Evolutionary conservation across 768 basidiomycete genomes (phyloP).

Genomic region (Omphalotus guepiniiformis): DNA sequence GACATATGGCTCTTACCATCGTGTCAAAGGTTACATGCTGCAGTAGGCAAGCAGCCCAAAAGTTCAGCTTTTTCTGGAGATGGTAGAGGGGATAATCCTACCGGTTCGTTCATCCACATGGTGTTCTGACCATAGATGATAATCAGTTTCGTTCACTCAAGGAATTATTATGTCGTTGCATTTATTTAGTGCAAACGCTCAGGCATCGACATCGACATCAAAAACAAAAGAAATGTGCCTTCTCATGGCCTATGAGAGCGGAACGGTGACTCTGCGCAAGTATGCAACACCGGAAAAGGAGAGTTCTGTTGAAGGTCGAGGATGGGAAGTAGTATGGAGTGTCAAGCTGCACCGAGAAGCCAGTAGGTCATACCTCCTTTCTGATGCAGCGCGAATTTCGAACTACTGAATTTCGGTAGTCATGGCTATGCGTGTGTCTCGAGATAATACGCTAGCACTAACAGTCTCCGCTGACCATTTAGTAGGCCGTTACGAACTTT

Average conservation of each 20-base stretch:
- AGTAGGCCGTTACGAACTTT: constrained; percentile 58
- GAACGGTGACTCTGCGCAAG: constrained; percentile 68
- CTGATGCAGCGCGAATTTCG: not conserved
- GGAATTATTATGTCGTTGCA: constrained; percentile 91
- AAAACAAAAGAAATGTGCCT: constrained; percentile 47
- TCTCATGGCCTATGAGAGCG: constrained; percentile 81
- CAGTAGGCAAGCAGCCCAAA: constrained; percentile 60
- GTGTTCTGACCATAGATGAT: not conserved
- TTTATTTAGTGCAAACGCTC: constrained; percentile 37
- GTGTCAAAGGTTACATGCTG: constrained; percentile 71
- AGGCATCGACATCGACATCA: constrained; percentile 26
- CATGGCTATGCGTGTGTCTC: constrained; percentile 80
- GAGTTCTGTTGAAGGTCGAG: constrained; percentile 62
- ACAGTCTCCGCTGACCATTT: constrained; percentile 87
- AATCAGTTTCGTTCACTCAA: constrained; percentile 21
- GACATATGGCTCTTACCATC: constrained; percentile 84
- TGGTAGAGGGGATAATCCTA: constrained; percentile 49
- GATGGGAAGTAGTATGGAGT: constrained; percentile 72
- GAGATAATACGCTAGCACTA: constrained; percentile 54
- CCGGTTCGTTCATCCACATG: constrained; percentile 37
- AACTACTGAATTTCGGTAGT: constrained; percentile 45
- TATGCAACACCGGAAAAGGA: constrained; percentile 35
- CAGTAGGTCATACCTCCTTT: constrained; percentile 36
- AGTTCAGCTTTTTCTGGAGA: constrained; percentile 34
- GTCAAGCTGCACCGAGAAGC: constrained; percentile 68